phyloP scores from a whole-genome alignment of 768 basidiomycete genomes.

The Cubamyces lactineus region DNA sequence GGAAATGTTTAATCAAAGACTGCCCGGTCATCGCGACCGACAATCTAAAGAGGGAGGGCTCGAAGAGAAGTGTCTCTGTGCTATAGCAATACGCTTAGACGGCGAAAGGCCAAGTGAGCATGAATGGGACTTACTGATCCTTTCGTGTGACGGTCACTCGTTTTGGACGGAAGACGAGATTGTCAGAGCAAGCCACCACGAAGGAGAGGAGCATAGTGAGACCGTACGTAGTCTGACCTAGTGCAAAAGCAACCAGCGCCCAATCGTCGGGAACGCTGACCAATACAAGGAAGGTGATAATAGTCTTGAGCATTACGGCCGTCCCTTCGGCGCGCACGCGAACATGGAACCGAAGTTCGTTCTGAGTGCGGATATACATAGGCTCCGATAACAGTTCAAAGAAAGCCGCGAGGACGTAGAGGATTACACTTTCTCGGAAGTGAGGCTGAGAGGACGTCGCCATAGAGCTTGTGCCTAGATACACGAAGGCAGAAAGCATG shows the following conservation, averaged over 20 bases:
- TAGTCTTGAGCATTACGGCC: constrained; percentile 74
- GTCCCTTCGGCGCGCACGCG: constrained; percentile 87
- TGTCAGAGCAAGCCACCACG: constrained; percentile 33
- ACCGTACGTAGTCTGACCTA: constrained; percentile 83
- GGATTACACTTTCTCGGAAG: constrained; percentile 61
- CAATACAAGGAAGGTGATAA: constrained; percentile 71
- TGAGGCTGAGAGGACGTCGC: constrained; percentile 63
- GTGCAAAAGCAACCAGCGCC: constrained; percentile 81
- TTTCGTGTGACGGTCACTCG: constrained; percentile 28
- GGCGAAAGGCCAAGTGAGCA: neutral
- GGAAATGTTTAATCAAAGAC: constrained; percentile 88
- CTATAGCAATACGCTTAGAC: constrained; percentile 17
- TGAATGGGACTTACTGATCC: constrained; percentile 34
- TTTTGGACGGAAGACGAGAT: constrained; percentile 24
- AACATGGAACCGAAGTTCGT: constrained; percentile 68
- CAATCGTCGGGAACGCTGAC: constrained; percentile 45
- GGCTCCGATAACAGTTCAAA: constrained; percentile 85
- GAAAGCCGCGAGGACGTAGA: constrained; percentile 78
- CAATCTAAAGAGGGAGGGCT: constrained; percentile 55
- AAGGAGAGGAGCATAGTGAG: constrained; percentile 60
- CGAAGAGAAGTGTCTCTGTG: constrained; percentile 42
- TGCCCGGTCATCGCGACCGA: constrained; percentile 87
- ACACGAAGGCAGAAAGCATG: constrained; percentile 52
- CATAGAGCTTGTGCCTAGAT: constrained; percentile 53
- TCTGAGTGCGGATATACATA: constrained; percentile 46